A percentile compares a stretch with the other conserved stretches of the same genome.
These are phyloP conservation scores for Cinnamomum micranthum DNA, from an alignment of 164 flowering plant genomes.

Conservation along the genomic window DNA sequence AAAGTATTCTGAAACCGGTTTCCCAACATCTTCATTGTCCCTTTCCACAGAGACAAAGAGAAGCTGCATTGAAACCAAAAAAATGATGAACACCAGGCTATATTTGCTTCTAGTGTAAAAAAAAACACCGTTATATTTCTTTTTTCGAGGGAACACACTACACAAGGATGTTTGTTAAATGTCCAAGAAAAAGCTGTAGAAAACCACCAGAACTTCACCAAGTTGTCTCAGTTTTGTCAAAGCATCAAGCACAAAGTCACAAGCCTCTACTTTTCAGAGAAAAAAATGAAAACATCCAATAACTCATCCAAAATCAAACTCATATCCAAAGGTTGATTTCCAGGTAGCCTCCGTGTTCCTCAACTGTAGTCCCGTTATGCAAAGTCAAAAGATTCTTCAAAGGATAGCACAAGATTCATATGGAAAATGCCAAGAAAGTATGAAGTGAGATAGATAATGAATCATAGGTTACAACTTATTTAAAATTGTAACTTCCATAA, in stretches of 20 bases:
- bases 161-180: not conserved
- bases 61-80: constrained; percentile 45
- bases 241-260: not conserved
- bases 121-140: no score
- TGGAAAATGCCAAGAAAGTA: not conserved
- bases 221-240: not conserved
- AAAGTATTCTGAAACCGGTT: constrained; percentile 84
- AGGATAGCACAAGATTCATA: not conserved
- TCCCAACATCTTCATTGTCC: constrained; percentile 88
- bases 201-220: not conserved
- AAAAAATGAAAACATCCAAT: no score
- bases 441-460: no score
- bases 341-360: not conserved
- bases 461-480: not conserved
- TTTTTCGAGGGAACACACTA: not conserved
- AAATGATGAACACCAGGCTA: not conserved
- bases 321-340: not conserved
- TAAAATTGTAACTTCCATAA: constrained; percentile 2
- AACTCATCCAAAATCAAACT: not conserved
- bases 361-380: not conserved
- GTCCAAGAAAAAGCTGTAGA: not conserved
- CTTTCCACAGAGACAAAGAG: constrained; percentile 71
- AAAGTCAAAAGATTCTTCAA: not conserved
- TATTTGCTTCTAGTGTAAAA: not conserved
- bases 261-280: no score